Evolutionary conservation across 306 rosid genomes (phyloP), one percentile per base, ranked within the genome.

Genomic region (Echinosophora koreensis): DNA sequence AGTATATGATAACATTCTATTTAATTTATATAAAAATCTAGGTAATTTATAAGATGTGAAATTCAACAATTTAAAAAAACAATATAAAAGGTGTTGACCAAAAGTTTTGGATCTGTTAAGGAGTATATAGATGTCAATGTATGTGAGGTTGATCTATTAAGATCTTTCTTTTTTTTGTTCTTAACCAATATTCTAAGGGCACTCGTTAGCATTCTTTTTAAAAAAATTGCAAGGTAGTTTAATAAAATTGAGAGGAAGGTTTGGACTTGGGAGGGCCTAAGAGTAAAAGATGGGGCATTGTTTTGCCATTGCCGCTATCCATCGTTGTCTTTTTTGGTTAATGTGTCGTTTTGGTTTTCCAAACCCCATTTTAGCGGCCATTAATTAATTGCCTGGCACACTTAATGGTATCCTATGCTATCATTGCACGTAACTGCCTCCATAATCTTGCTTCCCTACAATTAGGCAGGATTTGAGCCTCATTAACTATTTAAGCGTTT

Each of bases 281-380:
- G 39, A n/a, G 71, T 44, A 49, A 55, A 50, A n/a, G 71, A 66
- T 30, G 49, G 38, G 18, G 51, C 27, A 54, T 47, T 47, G 69
- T 46, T 72, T 58, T 66, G 69, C 67, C 37, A 54, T 54, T 74
- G 73, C 69, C 39, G 78, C 61, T 60, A 52, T 65, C 59, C 69
- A 37, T 59, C 11, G 44, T 66, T 64, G 10, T 54, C 58, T 6
- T 47, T 32, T 50, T 39, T 72, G 65, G 80, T 58, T 79, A 58
- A 77, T 63, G 82, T 73, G 87, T 66, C 78, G 75, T 74, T 76
- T 79, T 66, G 81, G 66, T 44, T 63, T 61, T 74, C 68, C 49
- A 63, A 79, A 47, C 84, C 78, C 65, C 72, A 16, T 66, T 59
- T 54, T 41, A 39, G 14, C 8, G 2, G 44, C 55, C 54, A 51